phyloP scores from a whole-genome alignment of 208 protist species.

The Naegleria fowleri region DNA sequence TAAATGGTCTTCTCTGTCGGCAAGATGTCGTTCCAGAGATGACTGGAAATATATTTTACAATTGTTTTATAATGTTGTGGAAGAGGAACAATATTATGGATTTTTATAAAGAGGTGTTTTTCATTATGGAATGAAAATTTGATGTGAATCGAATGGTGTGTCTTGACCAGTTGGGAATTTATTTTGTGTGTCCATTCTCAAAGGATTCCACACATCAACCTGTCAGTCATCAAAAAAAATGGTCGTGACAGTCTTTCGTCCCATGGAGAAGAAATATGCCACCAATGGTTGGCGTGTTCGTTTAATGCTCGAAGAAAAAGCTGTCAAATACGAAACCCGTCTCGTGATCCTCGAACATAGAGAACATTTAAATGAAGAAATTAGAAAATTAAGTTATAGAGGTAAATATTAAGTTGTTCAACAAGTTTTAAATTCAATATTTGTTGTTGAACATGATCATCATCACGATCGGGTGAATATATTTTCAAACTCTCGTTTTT shows the following conservation, averaged over 20 bases:
- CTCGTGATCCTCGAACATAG: background rate
- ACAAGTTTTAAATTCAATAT: background rate
- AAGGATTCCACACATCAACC: background rate
- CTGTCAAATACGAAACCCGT: conserved; percentile 4
- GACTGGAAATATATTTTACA: background rate
- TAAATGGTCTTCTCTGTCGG: background rate
- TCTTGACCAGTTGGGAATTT: too few relatives aligned
- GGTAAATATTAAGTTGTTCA: background rate
- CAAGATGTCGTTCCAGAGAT: background rate
- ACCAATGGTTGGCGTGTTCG: background rate
- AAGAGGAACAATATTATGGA: background rate
- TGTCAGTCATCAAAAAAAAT: background rate
- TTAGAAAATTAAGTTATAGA: conserved; percentile 24
- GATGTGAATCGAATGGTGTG: too few relatives aligned
- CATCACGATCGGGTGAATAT: background rate
- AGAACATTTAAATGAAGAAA: conserved; percentile 13
- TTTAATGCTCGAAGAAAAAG: conserved; percentile 22
- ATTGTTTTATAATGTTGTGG: background rate
- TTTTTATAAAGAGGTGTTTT: too few relatives aligned
- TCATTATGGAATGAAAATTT: too few relatives aligned
- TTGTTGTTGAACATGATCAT: background rate
- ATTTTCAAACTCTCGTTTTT: too few relatives aligned
- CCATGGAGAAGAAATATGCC: conserved; percentile 15
- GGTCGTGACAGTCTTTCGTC: background rate
- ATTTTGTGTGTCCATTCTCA: too few relatives aligned